phyloP scores from a whole-genome alignment of 2,329 filamentous ascomycete species.

The Diaporthe citriasiana region DNA sequence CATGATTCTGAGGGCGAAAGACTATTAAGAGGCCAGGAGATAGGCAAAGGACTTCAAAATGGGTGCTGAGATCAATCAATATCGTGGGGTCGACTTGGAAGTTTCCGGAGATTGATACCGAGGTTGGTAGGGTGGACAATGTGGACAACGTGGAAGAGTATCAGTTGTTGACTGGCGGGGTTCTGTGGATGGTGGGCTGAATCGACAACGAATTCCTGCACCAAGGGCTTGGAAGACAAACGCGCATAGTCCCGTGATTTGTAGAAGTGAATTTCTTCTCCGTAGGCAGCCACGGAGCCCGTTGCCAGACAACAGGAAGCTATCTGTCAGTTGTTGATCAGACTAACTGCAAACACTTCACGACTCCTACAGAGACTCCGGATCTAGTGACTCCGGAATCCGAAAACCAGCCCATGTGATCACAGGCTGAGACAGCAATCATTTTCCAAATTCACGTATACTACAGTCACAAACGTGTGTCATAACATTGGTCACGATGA shows the following conservation, averaged over 20 bases:
- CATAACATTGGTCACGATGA: background rate
- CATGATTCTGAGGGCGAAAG: background rate
- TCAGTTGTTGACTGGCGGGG: background rate
- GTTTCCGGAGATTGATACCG: too few species aligned
- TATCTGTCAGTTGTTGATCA: background rate
- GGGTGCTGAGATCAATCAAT: background rate
- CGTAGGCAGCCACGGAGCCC: background rate
- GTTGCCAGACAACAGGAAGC: background rate
- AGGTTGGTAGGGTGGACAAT: background rate
- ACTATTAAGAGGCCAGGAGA: background rate
- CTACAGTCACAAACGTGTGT: background rate
- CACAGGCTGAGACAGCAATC: too few species aligned
- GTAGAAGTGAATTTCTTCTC: background rate
- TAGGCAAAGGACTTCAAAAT: background rate
- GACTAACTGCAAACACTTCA: background rate
- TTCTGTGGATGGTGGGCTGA: too few species aligned
- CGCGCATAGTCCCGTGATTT: background rate
- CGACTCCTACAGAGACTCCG: background rate
- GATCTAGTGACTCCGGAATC: background rate
- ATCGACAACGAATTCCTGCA: background rate
- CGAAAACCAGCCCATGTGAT: background rate
- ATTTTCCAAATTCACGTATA: rapidly evolving
- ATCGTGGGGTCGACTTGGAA: background rate
- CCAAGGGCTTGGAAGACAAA: background rate
- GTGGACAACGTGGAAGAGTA: background rate